phyloP scores from a whole-genome alignment of 2,329 filamentous ascomycete genomes.

The Keithomyces neogunnii region DNA sequence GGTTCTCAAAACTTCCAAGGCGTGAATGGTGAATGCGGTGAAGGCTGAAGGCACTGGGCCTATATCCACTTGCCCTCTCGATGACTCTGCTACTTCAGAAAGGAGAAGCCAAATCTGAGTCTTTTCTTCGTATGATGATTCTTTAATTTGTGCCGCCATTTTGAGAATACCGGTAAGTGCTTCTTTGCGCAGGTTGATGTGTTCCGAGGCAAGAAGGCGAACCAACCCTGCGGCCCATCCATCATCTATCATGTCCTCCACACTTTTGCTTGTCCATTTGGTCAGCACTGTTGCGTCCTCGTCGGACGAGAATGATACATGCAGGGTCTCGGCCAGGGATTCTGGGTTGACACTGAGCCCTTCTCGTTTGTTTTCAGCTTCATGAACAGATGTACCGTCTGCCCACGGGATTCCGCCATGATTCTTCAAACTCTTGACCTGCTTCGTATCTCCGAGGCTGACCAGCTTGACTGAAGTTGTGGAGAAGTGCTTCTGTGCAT shows the following conservation, averaged over 20 bases:
- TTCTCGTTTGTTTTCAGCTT: conserved; percentile 4
- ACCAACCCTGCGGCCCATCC: conserved; percentile 63
- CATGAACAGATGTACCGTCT: conserved; percentile 2
- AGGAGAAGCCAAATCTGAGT: conserved; percentile 73
- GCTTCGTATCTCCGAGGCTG: conserved; percentile 11
- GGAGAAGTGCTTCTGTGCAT: conserved; percentile 21
- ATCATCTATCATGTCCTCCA: conserved; percentile 73
- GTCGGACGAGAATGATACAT: conserved; percentile 34
- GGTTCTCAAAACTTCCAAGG: conserved; percentile 61
- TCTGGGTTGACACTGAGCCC: conserved; percentile 23
- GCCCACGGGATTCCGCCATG: conserved; percentile 6
- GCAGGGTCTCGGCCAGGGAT: conserved; percentile 44
- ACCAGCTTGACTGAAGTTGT: conserved; percentile 14
- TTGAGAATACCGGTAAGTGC: conserved; percentile 62
- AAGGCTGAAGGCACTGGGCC: conserved; percentile 63
- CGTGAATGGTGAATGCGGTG: conserved; percentile 64
- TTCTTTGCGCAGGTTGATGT: conserved; percentile 70
- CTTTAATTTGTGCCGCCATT: conserved; percentile 52
- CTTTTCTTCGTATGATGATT: conserved; percentile 65
- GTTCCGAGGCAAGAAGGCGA: conserved; percentile 65
- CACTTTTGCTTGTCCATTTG: conserved; percentile 67
- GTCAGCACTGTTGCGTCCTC: conserved; percentile 45
- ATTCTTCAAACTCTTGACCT: conserved; percentile 11
- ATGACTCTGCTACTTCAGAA: conserved; percentile 72
- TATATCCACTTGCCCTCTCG: conserved; percentile 42